Evolutionary conservation across 139 green algal genomes (phyloP).

Genomic region (Diplosphaera chodatii): DNA sequence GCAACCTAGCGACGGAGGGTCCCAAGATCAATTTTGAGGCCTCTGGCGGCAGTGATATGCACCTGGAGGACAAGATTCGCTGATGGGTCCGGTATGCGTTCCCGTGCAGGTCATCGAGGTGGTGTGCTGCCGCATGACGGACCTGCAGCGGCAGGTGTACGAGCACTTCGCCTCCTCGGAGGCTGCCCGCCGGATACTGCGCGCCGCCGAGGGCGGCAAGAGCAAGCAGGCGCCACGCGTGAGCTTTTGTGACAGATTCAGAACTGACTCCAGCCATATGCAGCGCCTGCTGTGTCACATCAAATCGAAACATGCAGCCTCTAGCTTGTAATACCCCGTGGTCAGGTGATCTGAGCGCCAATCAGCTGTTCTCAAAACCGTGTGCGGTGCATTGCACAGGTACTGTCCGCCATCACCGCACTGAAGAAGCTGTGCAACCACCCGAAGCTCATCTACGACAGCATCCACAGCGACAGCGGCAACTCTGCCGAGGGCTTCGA

Average conservation of each 20-base stretch:
- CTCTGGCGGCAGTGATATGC: too few species aligned
- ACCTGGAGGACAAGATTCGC: too few species aligned
- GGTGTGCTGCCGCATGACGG: conserved; percentile 88
- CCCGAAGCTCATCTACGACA: conserved; percentile 89
- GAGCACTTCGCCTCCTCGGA: conserved; percentile 85
- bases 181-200: conserved; percentile 62
- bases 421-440: conserved; percentile 99
- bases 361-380: too few species aligned
- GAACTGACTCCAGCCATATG: too few species aligned
- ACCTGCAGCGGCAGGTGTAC: conserved; percentile 89
- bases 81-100: too few species aligned
- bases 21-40: too few species aligned
- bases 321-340: too few species aligned
- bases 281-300: too few species aligned
- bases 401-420: conserved; percentile 82
- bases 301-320: too few species aligned
- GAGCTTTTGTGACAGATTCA: background rate
- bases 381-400: conserved; percentile 15
- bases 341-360: too few species aligned
- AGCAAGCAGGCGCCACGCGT: background rate
- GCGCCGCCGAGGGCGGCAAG: background rate
- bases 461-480: conserved; percentile 32
- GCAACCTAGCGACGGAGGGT: too few species aligned
- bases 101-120: conserved; percentile 89
- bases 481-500: conserved; percentile 60